phyloP scores from a whole-genome alignment of 1,284 basidiomycete species.

The Farysia itapuensis region DNA sequence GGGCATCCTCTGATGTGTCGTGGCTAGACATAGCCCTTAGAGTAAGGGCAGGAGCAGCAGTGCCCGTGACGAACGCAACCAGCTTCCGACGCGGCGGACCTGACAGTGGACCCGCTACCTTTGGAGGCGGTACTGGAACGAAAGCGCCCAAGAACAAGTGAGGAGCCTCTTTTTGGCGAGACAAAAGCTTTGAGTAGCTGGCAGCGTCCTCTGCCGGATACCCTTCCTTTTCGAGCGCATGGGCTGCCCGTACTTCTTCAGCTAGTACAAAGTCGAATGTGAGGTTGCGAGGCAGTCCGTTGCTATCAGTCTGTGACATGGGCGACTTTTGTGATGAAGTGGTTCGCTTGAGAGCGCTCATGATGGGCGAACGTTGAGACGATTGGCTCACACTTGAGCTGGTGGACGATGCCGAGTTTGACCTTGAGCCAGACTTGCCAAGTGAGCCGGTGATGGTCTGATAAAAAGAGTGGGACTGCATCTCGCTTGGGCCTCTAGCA shows the following conservation, averaged over 20 bases:
- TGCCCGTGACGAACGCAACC: slow-evolving; percentile 47
- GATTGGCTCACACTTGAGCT: slow-evolving; percentile 28
- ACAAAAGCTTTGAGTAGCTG: slow-evolving; percentile 38
- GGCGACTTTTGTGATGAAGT: slow-evolving; percentile 10
- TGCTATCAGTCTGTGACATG: slow-evolving; percentile 2
- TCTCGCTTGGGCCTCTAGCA: too few relatives aligned
- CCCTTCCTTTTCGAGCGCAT: slow-evolving; percentile 36
- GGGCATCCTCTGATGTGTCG: slow-evolving; percentile 41
- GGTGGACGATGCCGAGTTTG: slow-evolving; percentile 32
- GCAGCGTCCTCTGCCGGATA: slow-evolving; percentile 49
- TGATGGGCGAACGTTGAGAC: slow-evolving; percentile 18
- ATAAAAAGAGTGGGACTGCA: slow-evolving; percentile 37
- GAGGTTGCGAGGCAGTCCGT: slow-evolving; percentile 28
- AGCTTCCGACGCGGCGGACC: slow-evolving; percentile 36
- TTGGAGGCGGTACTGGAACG: slow-evolving; percentile 42
- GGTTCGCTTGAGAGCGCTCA: slow-evolving; percentile 10
- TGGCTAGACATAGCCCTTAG: slow-evolving; percentile 46
- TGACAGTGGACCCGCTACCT: slow-evolving; percentile 50
- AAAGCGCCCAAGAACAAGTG: slow-evolving; percentile 56
- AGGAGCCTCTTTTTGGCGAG: slow-evolving; percentile 46
- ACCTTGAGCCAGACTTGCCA: slow-evolving; percentile 10
- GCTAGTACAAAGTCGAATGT: slow-evolving; percentile 46
- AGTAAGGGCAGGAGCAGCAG: slow-evolving; percentile 50
- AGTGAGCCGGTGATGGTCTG: slow-evolving; percentile 39
- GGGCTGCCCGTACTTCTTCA: slow-evolving; percentile 44